Percentiles rank a stretch among this genome's conserved stretches.
These are phyloP conservation scores for Pyrenophora seminiperda DNA, from an alignment of 2,329 filamentous ascomycete genomes.

Conservation along the genomic window DNA sequence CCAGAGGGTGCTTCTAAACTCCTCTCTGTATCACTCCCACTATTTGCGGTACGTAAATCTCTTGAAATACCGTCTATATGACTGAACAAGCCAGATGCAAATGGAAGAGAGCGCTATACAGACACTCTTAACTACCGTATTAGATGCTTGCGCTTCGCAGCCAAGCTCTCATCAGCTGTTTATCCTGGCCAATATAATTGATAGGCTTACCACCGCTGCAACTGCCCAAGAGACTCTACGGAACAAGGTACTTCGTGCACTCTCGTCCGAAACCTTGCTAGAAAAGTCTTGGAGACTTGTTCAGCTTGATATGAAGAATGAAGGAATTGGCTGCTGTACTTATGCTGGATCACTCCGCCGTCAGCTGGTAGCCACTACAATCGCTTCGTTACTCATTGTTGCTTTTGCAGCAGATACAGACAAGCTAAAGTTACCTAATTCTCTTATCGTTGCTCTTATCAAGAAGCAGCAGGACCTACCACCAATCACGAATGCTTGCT, in stretches of 20 bases:
- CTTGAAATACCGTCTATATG: not conserved
- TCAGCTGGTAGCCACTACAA: slow-evolving; percentile 28
- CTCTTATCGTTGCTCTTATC: slow-evolving; percentile 31
- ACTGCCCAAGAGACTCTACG: slow-evolving; percentile 22
- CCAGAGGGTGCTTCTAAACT: slow-evolving; percentile 20
- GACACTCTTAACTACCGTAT: slow-evolving; percentile 19
- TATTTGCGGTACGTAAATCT: slow-evolving; percentile 33
- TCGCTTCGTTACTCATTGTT: slow-evolving; percentile 38
- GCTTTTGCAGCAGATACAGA: slow-evolving; percentile 24
- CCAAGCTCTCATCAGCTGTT: slow-evolving; percentile 11
- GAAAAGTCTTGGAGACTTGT: slow-evolving; percentile 27
- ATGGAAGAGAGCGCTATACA: slow-evolving; percentile 23
- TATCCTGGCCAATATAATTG: slow-evolving; percentile 19
- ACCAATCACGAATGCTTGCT: slow-evolving; percentile 16
- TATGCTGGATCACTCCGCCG: slow-evolving; percentile 18
- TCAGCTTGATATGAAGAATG: not conserved
- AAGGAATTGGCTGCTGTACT: slow-evolving; percentile 18
- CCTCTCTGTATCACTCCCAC: slow-evolving; percentile 32
- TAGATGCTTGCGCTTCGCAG: slow-evolving; percentile 21
- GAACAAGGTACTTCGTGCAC: slow-evolving; percentile 26
- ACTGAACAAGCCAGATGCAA: slow-evolving; percentile 25
- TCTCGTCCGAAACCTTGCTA: slow-evolving; percentile 36
- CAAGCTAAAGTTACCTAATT: slow-evolving; percentile 21
- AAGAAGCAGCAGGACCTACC: slow-evolving; percentile 35
- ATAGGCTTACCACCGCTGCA: slow-evolving; percentile 23